These are phyloP conservation scores for Teunomyces aglyptinius DNA, from an alignment of 805 yeast species.

Conservation along the genomic window DNA sequence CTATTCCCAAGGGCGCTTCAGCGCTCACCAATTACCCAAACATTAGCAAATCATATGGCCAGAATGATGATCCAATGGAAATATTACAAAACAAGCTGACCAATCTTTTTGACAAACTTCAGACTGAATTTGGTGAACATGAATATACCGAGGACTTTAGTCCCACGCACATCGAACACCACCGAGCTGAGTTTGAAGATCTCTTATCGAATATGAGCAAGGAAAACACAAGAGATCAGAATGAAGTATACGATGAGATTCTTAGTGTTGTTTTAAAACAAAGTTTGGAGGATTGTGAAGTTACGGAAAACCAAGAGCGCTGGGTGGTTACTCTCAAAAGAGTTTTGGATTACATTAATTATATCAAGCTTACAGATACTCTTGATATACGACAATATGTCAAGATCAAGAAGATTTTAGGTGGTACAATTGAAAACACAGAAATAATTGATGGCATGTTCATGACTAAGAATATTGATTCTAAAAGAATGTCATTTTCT, in stretches of 20 bases:
- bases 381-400: slow-evolving; percentile 86
- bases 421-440: slow-evolving; percentile 60
- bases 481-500: slow-evolving; percentile 69
- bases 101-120: not conserved
- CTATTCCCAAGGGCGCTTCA: slow-evolving; percentile 6
- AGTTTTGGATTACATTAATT: slow-evolving; percentile 54
- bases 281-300: slow-evolving; percentile 58
- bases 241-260: slow-evolving; percentile 34
- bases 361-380: slow-evolving; percentile 66
- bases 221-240: slow-evolving; percentile 9
- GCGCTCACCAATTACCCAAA: not conserved
- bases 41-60: slow-evolving; percentile 7
- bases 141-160: not conserved
- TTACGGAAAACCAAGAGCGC: slow-evolving; percentile 40
- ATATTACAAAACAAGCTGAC: not conserved
- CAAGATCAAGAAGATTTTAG: slow-evolving; percentile 80
- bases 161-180: not conserved
- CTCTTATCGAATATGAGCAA: slow-evolving; percentile 6
- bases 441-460: slow-evolving; percentile 72
- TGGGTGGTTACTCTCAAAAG: slow-evolving; percentile 61
- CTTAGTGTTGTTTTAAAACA: slow-evolving; percentile 56
- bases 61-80: slow-evolving; percentile 1
- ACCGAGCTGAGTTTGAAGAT: slow-evolving; percentile 6
- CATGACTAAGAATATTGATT: slow-evolving; percentile 79
- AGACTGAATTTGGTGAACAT: not conserved